Percentiles rank a stretch among this genome's conserved stretches.
Evolutionary conservation across 495 filamentous ascomycete species (phyloP).

Genomic region (Podospora bellae-mahoneyi): DNA sequence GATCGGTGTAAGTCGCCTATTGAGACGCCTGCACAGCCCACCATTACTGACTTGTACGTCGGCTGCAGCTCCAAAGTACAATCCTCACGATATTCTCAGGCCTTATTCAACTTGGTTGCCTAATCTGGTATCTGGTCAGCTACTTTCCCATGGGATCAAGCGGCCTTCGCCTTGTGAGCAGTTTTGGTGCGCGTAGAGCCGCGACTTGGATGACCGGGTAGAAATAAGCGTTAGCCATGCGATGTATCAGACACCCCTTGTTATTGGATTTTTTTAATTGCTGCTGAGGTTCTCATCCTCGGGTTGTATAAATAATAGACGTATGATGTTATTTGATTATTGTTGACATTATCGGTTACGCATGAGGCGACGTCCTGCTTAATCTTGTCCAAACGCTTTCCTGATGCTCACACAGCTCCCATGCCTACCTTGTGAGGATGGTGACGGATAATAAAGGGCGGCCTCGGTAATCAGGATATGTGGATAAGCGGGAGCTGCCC

Average conservation of each 20-base stretch:
- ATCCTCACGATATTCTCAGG: constrained; percentile 80
- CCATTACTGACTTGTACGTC: constrained; percentile 21
- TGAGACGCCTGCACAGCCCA: not conserved
- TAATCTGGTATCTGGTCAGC: constrained; percentile 92
- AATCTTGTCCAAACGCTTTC: not conserved
- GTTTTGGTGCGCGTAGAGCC: constrained; percentile 78
- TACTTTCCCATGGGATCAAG: constrained; percentile 98
- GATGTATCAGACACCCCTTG: not conserved
- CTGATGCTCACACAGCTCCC: no score
- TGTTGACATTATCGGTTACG: no score
- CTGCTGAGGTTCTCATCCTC: not conserved
- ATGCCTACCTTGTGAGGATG: not conserved
- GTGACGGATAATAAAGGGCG: not conserved
- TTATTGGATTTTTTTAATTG: not conserved
- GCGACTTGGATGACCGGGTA: constrained; percentile 84
- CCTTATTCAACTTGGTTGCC: constrained; percentile 73
- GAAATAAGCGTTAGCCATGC: constrained; percentile 21
- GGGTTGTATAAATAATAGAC: not conserved
- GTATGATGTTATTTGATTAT: no score
- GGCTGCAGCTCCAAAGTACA: constrained; percentile 65
- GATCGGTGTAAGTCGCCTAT: constrained; percentile 67
- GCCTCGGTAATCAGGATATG: not conserved
- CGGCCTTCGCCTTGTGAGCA: constrained; percentile 79
- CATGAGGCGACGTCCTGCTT: not conserved
- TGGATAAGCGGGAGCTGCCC: not conserved